Evolutionary conservation across 1,139 yeast genomes (phyloP).

Genomic region (Yamadazyma atmosphaerica): DNA sequence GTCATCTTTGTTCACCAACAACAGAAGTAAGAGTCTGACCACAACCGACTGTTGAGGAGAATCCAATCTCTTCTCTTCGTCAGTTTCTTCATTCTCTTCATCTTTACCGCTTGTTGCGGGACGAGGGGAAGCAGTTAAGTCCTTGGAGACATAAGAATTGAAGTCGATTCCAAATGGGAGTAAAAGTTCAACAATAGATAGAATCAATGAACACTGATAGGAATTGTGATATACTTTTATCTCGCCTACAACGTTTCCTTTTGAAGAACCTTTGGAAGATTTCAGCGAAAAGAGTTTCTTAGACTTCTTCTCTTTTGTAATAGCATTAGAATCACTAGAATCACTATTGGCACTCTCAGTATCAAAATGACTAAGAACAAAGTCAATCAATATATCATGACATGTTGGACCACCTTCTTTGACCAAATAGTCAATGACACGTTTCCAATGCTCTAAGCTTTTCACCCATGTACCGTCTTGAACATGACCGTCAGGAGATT

Average conservation of each 20-base stretch:
- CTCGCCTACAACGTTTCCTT: constrained; percentile 18
- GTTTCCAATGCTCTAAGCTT: constrained; percentile 30
- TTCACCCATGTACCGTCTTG: constrained; percentile 39
- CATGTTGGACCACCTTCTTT: constrained; percentile 41
- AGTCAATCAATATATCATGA: constrained; percentile 38
- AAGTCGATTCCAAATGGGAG: constrained; percentile 42
- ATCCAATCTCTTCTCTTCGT: constrained; percentile 27
- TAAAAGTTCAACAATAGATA: constrained; percentile 31
- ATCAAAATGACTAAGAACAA: constrained; percentile 32
- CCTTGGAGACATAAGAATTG: constrained; percentile 19
- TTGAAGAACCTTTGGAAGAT: constrained; percentile 20
- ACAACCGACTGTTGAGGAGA: constrained; percentile 23
- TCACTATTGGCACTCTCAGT: constrained; percentile 5
- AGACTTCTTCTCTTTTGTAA: constrained; percentile 12
- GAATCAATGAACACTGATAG: constrained; percentile 34
- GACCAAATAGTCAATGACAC: constrained; percentile 32
- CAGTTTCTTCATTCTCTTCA: constrained; percentile 20
- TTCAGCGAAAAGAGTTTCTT: constrained; percentile 10
- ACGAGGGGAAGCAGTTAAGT: constrained; percentile 9
- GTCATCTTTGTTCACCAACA: constrained; percentile 33
- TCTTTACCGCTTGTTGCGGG: too few species aligned
- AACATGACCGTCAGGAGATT: constrained; percentile 26
- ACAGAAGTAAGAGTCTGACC: constrained; percentile 30
- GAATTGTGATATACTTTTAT: constrained; percentile 36
- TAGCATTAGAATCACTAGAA: constrained; percentile 3